Evolutionary conservation across 176 grass and related monocot species (phyloP).

Genomic region (Zizania latifolia): DNA sequence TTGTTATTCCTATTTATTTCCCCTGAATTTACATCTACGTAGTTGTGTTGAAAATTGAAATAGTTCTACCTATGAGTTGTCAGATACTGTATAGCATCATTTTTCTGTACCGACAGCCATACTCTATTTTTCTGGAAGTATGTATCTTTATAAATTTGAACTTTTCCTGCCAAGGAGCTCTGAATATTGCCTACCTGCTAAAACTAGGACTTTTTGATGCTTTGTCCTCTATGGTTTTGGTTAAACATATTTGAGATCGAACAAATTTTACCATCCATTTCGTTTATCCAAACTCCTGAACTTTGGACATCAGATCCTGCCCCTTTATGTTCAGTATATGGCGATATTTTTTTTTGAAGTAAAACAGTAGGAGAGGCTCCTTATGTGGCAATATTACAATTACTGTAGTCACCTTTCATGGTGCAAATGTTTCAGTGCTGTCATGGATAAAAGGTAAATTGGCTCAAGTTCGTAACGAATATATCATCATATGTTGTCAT

Average conservation of each 20-base stretch:
- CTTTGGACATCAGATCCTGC: background rate
- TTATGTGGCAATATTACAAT: background rate
- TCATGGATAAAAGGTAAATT: background rate
- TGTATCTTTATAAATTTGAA: background rate
- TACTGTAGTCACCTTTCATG: background rate
- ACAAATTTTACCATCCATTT: background rate
- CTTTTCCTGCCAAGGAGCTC: background rate
- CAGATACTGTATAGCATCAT: background rate
- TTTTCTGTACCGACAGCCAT: background rate
- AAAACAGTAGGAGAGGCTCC: too few species aligned
- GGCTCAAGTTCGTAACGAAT: background rate
- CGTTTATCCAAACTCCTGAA: background rate
- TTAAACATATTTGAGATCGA: background rate
- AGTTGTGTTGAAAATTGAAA: background rate
- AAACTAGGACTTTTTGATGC: background rate
- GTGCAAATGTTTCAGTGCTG: background rate
- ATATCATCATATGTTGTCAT: slow-evolving; percentile 1
- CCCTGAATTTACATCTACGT: background rate
- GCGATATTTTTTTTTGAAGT: too few species aligned
- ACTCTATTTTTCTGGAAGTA: background rate
- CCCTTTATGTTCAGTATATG: background rate
- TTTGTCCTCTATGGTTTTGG: background rate
- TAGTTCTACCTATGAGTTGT: background rate
- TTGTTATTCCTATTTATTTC: slow-evolving; percentile 4
- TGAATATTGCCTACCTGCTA: slow-evolving; percentile 6